Conservation (phyloP, 1,139 yeast genomes). For the Diutina catenulata region DNA sequence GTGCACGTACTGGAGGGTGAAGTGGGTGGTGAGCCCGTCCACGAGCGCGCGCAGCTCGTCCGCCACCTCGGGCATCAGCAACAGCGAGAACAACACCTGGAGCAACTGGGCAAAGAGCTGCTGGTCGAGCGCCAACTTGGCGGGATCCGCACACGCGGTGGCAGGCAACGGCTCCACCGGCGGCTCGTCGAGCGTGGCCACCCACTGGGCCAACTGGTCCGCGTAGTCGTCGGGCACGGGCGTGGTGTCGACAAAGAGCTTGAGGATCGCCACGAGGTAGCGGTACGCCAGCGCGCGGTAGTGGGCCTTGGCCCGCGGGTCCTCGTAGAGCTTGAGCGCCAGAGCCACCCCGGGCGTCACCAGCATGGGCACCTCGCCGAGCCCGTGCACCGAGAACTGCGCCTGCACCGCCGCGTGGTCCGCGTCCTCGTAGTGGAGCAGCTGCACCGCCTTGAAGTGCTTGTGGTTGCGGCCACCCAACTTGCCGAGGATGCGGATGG, state of each 20-base stretch:
- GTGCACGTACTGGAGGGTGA: constrained; percentile 65
- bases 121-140: constrained; percentile 47
- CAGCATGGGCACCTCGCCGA: constrained; percentile 55
- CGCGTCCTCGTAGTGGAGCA: constrained; percentile 44
- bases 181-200: constrained; percentile 24
- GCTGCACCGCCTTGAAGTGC: constrained; percentile 63
- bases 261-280: constrained; percentile 54
- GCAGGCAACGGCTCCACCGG: constrained; percentile 32
- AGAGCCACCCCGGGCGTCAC: constrained; percentile 75
- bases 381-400: constrained; percentile 58
- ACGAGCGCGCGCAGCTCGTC: constrained; percentile 56
- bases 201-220: constrained; percentile 25
- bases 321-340: constrained; percentile 59
- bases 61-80: constrained; percentile 63
- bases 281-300: constrained; percentile 70
- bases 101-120: constrained; percentile 46
- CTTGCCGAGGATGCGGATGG: constrained; percentile 86
- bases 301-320: constrained; percentile 50
- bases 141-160: constrained; percentile 35
- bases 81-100: constrained; percentile 63
- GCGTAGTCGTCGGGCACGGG: constrained; percentile 50
- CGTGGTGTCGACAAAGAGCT: constrained; percentile 56
- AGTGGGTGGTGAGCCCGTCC: constrained; percentile 64
- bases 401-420: constrained; percentile 63
- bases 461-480: constrained; percentile 92